Evolutionary conservation across 2,329 filamentous ascomycete genomes (phyloP).

Genomic region (Talaromyces amestolkiae): DNA sequence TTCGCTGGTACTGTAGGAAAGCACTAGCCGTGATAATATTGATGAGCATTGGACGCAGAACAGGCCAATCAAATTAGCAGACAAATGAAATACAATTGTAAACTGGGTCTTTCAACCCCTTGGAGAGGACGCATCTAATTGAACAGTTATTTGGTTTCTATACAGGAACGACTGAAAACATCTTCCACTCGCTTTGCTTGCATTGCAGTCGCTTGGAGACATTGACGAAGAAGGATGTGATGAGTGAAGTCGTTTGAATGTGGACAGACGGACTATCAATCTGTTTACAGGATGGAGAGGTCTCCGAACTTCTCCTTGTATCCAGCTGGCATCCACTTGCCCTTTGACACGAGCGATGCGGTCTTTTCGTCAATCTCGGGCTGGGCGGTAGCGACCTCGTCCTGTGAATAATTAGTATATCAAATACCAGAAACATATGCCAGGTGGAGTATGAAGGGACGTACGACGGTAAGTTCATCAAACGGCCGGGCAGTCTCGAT

Average conservation of each 20-base stretch:
- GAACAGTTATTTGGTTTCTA: constrained; percentile 34
- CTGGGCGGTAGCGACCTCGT: constrained; percentile 89
- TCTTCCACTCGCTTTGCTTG: constrained; percentile 21
- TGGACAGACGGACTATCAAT: not conserved
- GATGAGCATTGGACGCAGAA: no score
- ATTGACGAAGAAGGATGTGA: not conserved
- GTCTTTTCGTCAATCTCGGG: constrained; percentile 98
- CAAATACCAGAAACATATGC: not conserved
- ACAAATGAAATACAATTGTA: constrained; percentile 19
- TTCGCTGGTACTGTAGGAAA: not conserved
- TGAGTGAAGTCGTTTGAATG: not conserved
- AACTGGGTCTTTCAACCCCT: constrained; percentile 2
- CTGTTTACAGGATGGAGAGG: constrained; percentile 79
- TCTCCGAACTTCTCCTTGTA: constrained; percentile 99
- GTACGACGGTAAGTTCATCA: constrained; percentile 94
- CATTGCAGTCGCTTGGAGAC: not conserved
- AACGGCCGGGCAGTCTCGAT: constrained; percentile 95
- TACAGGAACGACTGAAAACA: constrained; percentile 37
- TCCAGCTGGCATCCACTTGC: constrained; percentile 95
- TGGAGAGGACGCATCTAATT: constrained; percentile 27
- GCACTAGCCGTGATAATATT: not conserved
- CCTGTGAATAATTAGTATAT: constrained; percentile 52
- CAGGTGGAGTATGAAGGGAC: constrained; percentile 43
- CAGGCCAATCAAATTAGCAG: not conserved
- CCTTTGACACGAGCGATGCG: constrained; percentile 89